Evolutionary conservation across 306 rosid genomes (phyloP).

Genomic region (Trifolium fragiferum): DNA sequence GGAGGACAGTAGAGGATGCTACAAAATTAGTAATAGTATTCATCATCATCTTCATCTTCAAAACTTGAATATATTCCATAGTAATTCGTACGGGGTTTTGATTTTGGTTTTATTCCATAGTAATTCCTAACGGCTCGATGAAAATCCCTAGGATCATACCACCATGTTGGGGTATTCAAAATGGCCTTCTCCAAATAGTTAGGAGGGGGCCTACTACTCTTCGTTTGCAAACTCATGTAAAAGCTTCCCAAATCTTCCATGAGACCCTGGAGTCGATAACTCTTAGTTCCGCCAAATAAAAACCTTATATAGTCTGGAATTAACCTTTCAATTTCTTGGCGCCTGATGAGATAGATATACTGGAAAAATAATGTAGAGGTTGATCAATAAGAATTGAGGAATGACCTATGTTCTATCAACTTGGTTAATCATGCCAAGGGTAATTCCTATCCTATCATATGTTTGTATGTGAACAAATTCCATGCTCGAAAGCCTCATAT

Average conservation of each 20-base stretch:
- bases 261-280: constrained; percentile 55
- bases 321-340: constrained; percentile 60
- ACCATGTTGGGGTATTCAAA: constrained; percentile 57
- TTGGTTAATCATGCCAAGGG: constrained; percentile 17
- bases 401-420: constrained; percentile 4
- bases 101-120: too few relatives aligned
- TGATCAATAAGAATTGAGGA: constrained; percentile 31
- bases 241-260: constrained; percentile 52
- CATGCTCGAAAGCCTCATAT: constrained; percentile 24
- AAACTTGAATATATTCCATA: neutral
- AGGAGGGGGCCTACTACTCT: too few relatives aligned
- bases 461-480: constrained; percentile 31
- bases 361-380: constrained; percentile 44
- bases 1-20: neutral
- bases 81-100: too few relatives aligned
- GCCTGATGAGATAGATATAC: constrained; percentile 72
- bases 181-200: constrained; percentile 58
- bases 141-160: constrained; percentile 56
- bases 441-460: constrained; percentile 23
- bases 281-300: constrained; percentile 55
- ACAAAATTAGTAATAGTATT: neutral
- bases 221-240: constrained; percentile 28
- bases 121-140: constrained; percentile 30
- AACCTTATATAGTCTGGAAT: constrained; percentile 71
- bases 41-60: too few relatives aligned